Conservation (phyloP, 768 basidiomycete species). For the Amanita molliuscula region DNA sequence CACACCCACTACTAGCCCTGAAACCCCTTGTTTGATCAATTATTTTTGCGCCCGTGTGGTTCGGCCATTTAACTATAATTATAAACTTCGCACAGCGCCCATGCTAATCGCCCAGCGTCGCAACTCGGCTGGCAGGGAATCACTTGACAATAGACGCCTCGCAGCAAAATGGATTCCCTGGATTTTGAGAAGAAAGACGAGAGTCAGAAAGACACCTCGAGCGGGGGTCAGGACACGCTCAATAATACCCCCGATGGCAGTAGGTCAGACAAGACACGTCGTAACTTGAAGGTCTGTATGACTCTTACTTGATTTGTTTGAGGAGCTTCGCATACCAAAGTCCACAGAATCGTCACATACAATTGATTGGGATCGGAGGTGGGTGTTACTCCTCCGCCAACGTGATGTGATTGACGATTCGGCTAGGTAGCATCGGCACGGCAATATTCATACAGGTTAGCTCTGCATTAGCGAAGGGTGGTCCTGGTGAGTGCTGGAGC, state of each 20-base stretch:
- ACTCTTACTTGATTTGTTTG: no score
- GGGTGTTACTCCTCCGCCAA: constrained; percentile 4
- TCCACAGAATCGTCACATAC: constrained; percentile 36
- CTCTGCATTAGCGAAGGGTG: constrained; percentile 43
- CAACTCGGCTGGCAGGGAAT: no score
- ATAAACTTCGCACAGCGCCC: no score
- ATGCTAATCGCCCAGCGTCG: no score
- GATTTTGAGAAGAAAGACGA: not conserved
- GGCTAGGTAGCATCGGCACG: constrained; percentile 59
- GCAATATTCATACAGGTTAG: constrained; percentile 73
- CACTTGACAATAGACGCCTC: no score
- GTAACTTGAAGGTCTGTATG: constrained; percentile 25
- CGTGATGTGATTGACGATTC: not conserved
- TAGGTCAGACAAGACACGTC: constrained; percentile 22
- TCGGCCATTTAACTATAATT: no score
- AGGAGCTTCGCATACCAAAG: not conserved
- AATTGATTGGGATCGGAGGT: constrained; percentile 44
- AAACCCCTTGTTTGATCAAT: not conserved
- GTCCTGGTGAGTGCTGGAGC: constrained; percentile 36
- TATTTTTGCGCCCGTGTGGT: not conserved
- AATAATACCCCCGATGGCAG: not conserved
- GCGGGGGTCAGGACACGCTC: not conserved
- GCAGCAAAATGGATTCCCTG: no score
- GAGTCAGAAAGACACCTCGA: not conserved
- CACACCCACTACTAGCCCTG: no score